Evolutionary conservation across 768 basidiomycete species (phyloP), one percentile per base, ranked within the genome.

Genomic region (Strobilomyces confusus): DNA sequence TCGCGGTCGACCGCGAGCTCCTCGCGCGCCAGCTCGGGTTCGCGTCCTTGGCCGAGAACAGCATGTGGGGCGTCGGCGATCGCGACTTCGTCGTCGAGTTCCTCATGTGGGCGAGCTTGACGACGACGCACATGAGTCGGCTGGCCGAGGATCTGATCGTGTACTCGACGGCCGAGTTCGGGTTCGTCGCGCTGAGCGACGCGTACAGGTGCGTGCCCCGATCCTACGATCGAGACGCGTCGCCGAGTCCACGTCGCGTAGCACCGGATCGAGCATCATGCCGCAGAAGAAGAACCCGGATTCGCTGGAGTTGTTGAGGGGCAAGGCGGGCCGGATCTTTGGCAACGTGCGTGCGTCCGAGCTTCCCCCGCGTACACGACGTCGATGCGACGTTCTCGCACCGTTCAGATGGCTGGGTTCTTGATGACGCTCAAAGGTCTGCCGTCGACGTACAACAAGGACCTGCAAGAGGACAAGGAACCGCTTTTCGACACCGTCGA

Each of bases 231-330:
- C 46, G 34, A 12, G 22, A 30, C 15, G 12, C n/a, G 23, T 3
- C 15, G 17, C 4, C 44, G 46, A 54, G 38, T 52, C 44, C n/a
- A 8, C 2, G 23, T 37, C 5, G 9, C 12, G 9, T 59, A 98
- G 94, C 67, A 99, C 97, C 41, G 97, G 97, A 8, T 98, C 95
- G 37, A 98, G 95, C 60, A 98, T 99, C 68, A 99, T 99, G 97
- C 97, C 97, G 6, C 97, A 98, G 68, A 98, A 99, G 76, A 99
- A 98, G 75, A 98, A 98, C 66, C 92, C 95, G 0, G 97, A 98
- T 69, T 98, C 95, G 11, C 75, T 97, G 50, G 97, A 99, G 70
- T 78, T 99, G 20, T 77, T 99, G 53, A 85, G 97, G 52, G 97
- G 97, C 61, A 99, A 99, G 72, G 82, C 89, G 30, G 97, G 97